phyloP scores from a whole-genome alignment of 78 protist species.

The Tieghemostelium lacteum region DNA sequence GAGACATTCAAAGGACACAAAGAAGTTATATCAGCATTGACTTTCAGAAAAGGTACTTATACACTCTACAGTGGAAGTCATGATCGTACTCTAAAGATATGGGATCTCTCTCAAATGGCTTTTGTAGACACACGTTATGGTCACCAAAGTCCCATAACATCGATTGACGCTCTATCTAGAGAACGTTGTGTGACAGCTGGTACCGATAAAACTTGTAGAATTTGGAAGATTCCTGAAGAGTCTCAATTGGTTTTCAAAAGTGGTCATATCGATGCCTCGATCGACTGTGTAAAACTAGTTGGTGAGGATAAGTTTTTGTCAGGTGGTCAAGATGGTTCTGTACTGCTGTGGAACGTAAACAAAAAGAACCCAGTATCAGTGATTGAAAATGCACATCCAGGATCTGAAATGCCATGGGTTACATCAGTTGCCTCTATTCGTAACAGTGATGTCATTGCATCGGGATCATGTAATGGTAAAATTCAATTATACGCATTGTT shows the following conservation, averaged over 20 bases:
- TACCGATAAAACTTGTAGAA: conserved; percentile 78
- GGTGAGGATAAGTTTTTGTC: conserved; percentile 69
- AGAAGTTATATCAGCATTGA: conserved; percentile 67
- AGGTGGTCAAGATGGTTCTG: conserved; percentile 76
- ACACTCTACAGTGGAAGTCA: conserved; percentile 81
- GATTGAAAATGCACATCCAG: conserved; percentile 62
- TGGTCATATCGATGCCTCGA: conserved; percentile 49
- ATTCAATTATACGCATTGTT: conserved; percentile 65
- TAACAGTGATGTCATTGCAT: conserved; percentile 43
- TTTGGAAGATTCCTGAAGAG: conserved; percentile 93
- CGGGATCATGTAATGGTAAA: conserved; percentile 83
- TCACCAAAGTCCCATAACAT: conserved; percentile 71
- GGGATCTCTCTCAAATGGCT: conserved; percentile 89
- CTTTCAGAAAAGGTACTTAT: conserved; percentile 84
- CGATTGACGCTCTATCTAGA: conserved; percentile 77
- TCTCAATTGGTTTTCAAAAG: conserved; percentile 83
- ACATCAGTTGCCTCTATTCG: conserved; percentile 29
- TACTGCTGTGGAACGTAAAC: conserved; percentile 34
- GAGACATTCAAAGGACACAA: conserved; percentile 80
- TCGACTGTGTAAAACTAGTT: conserved; percentile 52
- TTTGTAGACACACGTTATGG: conserved; percentile 92
- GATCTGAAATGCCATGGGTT: conserved; percentile 55
- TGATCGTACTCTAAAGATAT: conserved; percentile 89
- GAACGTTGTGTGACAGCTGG: conserved; percentile 76
- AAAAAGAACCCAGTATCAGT: conserved; percentile 42